A percentile compares a stretch with the other conserved stretches of the same genome.
These are phyloP conservation scores for Clohesyomyces aquaticus DNA, from an alignment of 495 filamentous ascomycete species.

Conservation along the genomic window DNA sequence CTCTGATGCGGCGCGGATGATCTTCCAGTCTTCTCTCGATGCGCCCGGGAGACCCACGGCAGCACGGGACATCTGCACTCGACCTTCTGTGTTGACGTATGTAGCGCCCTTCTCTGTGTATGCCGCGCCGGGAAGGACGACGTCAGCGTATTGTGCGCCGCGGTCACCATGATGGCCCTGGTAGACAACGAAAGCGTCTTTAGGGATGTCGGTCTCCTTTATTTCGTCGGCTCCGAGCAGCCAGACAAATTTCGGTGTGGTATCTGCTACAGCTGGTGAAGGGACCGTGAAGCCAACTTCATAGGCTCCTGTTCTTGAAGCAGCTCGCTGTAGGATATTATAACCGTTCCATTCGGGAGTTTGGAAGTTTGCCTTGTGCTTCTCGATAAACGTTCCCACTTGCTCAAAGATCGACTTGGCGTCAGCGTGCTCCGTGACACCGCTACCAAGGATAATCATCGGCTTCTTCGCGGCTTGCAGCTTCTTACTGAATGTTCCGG, in stretches of 20 bases:
- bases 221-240: constrained; percentile 96
- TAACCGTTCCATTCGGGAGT: constrained; percentile 95
- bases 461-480: constrained; percentile 84
- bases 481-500: constrained; percentile 89
- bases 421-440: constrained; percentile 84
- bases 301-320: constrained; percentile 88
- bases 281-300: constrained; percentile 92
- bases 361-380: constrained; percentile 83
- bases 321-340: constrained; percentile 91
- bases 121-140: constrained; percentile 89
- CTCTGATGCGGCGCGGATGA: constrained; percentile 87
- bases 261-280: constrained; percentile 74
- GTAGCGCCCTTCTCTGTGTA: constrained; percentile 98
- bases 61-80: constrained; percentile 87
- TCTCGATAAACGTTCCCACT: constrained; percentile 86
- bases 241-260: constrained; percentile 92
- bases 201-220: constrained; percentile 75
- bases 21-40: constrained; percentile 97
- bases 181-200: constrained; percentile 94
- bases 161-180: constrained; percentile 97
- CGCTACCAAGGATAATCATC: constrained; percentile 94
- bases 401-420: constrained; percentile 90
- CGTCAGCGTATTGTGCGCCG: constrained; percentile 89
- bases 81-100: constrained; percentile 96
- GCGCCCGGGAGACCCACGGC: constrained; percentile 86